Evolutionary conservation across 805 yeast genomes (phyloP).

Genomic region (Candida arabinofermentans): DNA sequence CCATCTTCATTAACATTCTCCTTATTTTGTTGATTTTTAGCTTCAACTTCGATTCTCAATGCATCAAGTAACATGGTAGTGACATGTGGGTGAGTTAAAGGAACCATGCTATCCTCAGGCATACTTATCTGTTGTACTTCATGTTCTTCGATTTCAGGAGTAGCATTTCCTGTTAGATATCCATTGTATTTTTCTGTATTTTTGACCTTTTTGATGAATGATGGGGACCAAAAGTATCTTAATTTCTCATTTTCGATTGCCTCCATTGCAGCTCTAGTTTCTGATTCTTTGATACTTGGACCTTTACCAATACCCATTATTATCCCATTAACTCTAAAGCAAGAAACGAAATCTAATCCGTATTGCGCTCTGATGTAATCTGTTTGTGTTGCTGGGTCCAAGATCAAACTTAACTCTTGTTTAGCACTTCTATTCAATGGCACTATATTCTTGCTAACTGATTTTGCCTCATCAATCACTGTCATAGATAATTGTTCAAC

Average conservation of each 20-base stretch:
- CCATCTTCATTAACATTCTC: no score
- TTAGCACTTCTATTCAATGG: slow-evolving; percentile 64
- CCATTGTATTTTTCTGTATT: neutral
- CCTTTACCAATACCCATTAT: slow-evolving; percentile 70
- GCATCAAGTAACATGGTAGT: no score
- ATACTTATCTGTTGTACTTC: no score
- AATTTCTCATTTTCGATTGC: slow-evolving; percentile 41
- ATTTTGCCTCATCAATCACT: slow-evolving; percentile 31
- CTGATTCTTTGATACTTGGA: slow-evolving; percentile 68
- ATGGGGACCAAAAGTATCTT: neutral
- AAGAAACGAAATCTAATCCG: slow-evolving; percentile 50
- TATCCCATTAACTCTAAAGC: slow-evolving; percentile 61
- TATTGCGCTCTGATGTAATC: slow-evolving; percentile 35
- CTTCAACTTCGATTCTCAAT: no score
- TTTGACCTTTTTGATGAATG: neutral
- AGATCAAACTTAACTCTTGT: slow-evolving; percentile 61
- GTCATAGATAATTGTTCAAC: slow-evolving; percentile 46
- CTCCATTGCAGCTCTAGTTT: slow-evolving; percentile 75
- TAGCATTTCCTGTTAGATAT: neutral
- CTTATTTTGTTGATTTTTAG: no score
- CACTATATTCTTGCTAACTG: slow-evolving; percentile 30
- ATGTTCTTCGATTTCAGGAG: neutral
- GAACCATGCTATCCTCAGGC: no score
- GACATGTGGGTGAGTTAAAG: no score
- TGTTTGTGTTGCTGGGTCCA: slow-evolving; percentile 66